Evolutionary conservation across 208 protist genomes (phyloP).

Genomic region (Leishmania lainsoni): DNA sequence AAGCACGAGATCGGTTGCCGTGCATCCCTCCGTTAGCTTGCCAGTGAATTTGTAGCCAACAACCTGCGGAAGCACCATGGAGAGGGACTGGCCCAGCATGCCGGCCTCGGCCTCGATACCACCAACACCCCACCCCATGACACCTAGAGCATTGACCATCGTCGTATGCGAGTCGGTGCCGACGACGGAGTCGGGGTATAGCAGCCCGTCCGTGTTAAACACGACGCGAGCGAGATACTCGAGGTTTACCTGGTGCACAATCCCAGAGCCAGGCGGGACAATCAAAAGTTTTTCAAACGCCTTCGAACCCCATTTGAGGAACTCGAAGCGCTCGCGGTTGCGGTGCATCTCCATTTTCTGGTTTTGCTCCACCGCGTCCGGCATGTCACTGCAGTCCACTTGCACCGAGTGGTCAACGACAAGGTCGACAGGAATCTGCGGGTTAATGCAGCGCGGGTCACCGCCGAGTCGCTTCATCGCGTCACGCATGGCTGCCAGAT

Average conservation of each 20-base stretch:
- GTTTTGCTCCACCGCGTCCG: conserved; percentile 89
- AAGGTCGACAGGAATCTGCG: conserved; percentile 96
- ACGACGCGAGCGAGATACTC: conserved; percentile 96
- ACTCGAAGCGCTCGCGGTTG: conserved; percentile 96
- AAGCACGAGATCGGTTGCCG: conserved; percentile 97
- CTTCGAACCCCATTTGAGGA: conserved; percentile 97
- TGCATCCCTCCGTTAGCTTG: conserved; percentile 89
- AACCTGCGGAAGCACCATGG: conserved; percentile 95
- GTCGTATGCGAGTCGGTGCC: conserved; percentile 97
- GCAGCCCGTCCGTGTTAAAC: conserved; percentile 89
- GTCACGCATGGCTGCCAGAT: conserved; percentile 96
- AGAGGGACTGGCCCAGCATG: conserved; percentile 96
- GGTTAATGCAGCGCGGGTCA: conserved; percentile 93
- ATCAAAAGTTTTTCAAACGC: conserved; percentile 96
- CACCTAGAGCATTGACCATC: conserved; percentile 97
- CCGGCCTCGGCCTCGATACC: conserved; percentile 97
- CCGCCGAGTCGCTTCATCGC: conserved; percentile 92
- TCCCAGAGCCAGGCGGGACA: conserved; percentile 96
- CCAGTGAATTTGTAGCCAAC: conserved; percentile 96
- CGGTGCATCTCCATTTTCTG: conserved; percentile 95
- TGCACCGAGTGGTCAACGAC: conserved; percentile 97
- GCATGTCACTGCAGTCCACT: conserved; percentile 82
- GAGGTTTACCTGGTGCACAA: conserved; percentile 98
- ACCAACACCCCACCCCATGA: conserved; percentile 96
- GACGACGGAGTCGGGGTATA: conserved; percentile 97